Conservation (phyloP, 2,329 filamentous ascomycete genomes). For the Fusarium vanettenii region DNA sequence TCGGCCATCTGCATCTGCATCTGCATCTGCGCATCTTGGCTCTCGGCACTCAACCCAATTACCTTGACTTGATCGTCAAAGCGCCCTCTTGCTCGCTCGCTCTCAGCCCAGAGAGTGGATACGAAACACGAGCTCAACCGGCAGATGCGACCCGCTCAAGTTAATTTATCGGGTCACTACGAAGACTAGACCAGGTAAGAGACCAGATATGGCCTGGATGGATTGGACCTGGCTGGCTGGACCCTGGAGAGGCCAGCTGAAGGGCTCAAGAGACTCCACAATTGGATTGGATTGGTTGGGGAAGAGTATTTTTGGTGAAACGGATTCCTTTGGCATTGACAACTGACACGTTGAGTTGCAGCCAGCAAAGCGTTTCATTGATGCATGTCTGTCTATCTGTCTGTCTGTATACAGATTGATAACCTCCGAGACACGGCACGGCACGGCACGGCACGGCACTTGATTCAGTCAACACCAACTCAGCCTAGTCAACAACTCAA, state of each 20-base stretch:
- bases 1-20: neutral
- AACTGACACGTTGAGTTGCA: conserved; percentile 17
- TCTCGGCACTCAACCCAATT: neutral
- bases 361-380: neutral
- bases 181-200: conserved; percentile 9
- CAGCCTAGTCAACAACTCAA: neutral
- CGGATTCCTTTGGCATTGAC: conserved; percentile 1
- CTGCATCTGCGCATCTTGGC: neutral
- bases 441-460: too few relatives aligned
- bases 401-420: conserved; percentile 5
- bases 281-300: neutral
- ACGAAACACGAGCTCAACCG: neutral
- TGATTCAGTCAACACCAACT: neutral
- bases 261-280: conserved; percentile 18
- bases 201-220: conserved; percentile 4
- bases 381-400: neutral
- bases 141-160: conserved; percentile 21
- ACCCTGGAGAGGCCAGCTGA: neutral
- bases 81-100: neutral
- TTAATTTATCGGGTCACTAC: conserved; percentile 24
- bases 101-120: conserved; percentile 16
- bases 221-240: conserved; percentile 8
- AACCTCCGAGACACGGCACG: neutral
- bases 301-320: neutral
- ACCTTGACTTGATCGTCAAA: neutral